Conservation (phyloP, 306 rosid species). For the Cotoneaster glaucophyllus region DNA sequence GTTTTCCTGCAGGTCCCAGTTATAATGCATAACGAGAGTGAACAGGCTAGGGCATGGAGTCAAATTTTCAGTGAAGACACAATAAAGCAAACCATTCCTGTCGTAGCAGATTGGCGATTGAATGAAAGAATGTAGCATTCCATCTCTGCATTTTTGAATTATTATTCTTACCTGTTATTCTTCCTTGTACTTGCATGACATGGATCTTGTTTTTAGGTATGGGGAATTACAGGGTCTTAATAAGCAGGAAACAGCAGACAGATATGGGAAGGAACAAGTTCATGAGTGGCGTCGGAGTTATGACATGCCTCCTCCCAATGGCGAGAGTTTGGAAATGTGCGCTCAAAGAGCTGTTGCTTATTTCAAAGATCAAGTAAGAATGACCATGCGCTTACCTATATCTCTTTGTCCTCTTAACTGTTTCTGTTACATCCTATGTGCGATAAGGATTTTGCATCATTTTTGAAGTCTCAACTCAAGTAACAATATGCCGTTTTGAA, state of each 20-base stretch:
- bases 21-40: conserved; percentile 74
- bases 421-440: not conserved
- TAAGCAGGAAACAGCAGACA: conserved; percentile 96
- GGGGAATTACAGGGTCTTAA: conserved; percentile 97
- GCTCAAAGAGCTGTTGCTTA: conserved; percentile 98
- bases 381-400: not conserved
- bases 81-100: conserved; percentile 87
- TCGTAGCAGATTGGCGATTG: conserved; percentile 76
- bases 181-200: not conserved
- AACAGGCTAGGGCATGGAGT: conserved; percentile 83
- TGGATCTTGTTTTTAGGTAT: conserved; percentile 53
- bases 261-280: conserved; percentile 94
- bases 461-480: not conserved
- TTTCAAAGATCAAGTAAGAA: conserved; percentile 73
- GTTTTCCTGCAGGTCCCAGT: conserved; percentile 65
- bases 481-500: conserved; percentile 10
- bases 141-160: conserved; percentile 13
- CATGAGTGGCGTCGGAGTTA: conserved; percentile 99
- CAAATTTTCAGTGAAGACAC: conserved; percentile 89
- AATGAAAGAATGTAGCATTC: conserved; percentile 89
- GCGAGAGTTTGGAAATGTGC: conserved; percentile 99
- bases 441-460: not conserved
- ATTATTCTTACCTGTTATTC: conserved; percentile 4
- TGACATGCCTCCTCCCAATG: conserved; percentile 91
- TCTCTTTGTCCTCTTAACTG: not conserved